These are phyloP conservation scores for Myochromella boudieri DNA, from an alignment of 768 basidiomycete genomes.

Conservation along the genomic window DNA sequence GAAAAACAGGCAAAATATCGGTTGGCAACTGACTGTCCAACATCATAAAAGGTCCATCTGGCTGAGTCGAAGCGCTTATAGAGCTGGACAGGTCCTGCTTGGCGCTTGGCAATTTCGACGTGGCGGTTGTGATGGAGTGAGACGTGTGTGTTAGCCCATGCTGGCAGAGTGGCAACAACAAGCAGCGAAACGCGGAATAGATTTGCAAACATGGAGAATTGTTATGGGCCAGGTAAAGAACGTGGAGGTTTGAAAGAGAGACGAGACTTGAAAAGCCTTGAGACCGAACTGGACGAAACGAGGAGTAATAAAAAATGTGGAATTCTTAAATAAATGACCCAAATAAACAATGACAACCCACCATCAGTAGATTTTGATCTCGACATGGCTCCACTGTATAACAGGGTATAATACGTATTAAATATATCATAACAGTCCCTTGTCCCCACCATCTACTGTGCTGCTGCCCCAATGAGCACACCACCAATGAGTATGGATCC, in stretches of 20 bases:
- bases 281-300: neutral
- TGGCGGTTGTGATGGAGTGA: slow-evolving; percentile 19
- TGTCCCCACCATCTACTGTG: slow-evolving; percentile 1
- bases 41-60: slow-evolving; percentile 31
- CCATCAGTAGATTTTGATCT: neutral
- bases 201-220: slow-evolving; percentile 16
- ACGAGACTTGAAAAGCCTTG: slow-evolving; percentile 10
- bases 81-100: slow-evolving; percentile 20
- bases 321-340: slow-evolving; percentile 9
- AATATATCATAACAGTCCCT: too few relatives aligned
- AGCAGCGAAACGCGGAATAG: slow-evolving; percentile 19
- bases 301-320: slow-evolving; percentile 1
- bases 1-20: neutral
- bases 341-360: slow-evolving; percentile 5
- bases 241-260: slow-evolving; percentile 14
- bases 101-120: slow-evolving; percentile 25
- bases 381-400: neutral
- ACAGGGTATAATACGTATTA: neutral
- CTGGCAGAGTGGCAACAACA: slow-evolving; percentile 28
- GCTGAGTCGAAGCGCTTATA: slow-evolving; percentile 22
- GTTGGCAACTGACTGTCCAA: slow-evolving; percentile 25
- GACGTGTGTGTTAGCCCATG: slow-evolving; percentile 28
- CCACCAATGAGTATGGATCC: slow-evolving; percentile 15
- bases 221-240: slow-evolving; percentile 12
- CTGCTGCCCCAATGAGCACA: slow-evolving; percentile 6